Evolutionary conservation across 2,329 filamentous ascomycete genomes (phyloP).

Genomic region (Magnaporthiopsis incrustans): DNA sequence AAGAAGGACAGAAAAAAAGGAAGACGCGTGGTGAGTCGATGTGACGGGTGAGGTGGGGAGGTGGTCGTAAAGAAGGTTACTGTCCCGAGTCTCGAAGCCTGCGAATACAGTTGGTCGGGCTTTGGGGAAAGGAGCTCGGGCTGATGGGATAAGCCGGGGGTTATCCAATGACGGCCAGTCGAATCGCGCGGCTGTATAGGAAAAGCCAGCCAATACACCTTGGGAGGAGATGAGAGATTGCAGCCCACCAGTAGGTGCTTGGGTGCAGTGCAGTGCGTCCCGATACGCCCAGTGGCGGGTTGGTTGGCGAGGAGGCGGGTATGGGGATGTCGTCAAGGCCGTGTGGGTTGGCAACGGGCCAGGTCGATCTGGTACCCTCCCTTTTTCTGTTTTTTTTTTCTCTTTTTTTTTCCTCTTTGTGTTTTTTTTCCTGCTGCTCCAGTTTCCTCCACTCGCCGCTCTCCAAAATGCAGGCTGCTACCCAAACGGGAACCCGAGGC

Average conservation of each 20-base stretch:
- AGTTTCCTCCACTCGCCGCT: background rate
- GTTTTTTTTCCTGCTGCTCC: background rate
- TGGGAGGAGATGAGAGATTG: background rate
- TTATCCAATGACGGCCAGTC: background rate
- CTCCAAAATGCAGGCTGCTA: background rate
- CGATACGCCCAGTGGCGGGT: background rate
- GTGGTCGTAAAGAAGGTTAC: background rate
- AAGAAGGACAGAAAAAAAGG: background rate
- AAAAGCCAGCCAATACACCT: background rate
- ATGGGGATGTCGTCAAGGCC: background rate
- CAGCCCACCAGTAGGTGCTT: background rate
- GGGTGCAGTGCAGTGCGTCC: too few relatives aligned
- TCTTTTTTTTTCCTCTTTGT: background rate
- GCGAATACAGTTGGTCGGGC: background rate
- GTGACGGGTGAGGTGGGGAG: background rate
- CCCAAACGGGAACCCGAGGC: background rate
- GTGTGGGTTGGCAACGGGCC: background rate
- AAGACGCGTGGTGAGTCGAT: background rate
- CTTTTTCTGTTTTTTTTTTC: background rate
- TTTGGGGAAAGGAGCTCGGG: background rate
- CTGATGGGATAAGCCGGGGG: background rate
- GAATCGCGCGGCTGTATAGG: background rate
- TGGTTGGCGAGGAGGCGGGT: background rate
- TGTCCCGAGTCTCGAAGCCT: background rate
- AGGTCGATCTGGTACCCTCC: background rate